Conservation (phyloP, 2,329 filamentous ascomycete species). For the Fusarium verrucosum region DNA sequence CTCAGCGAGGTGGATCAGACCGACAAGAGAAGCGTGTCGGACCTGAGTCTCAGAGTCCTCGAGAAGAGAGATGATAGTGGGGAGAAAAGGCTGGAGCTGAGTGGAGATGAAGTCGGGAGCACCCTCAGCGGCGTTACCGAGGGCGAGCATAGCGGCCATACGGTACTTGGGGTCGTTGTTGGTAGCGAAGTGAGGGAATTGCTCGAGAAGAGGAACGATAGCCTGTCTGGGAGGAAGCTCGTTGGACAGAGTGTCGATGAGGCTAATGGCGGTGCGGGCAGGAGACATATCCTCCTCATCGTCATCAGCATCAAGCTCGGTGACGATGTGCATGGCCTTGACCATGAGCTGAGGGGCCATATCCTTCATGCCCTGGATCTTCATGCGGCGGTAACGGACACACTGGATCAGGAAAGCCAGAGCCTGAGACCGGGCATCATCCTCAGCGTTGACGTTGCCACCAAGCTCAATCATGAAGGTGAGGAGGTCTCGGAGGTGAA, state of each 20-base stretch:
- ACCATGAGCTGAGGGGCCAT: slow-evolving; percentile 87
- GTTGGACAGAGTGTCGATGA: slow-evolving; percentile 88
- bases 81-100: slow-evolving; percentile 86
- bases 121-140: slow-evolving; percentile 95
- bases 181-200: slow-evolving; percentile 82
- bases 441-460: slow-evolving; percentile 77
- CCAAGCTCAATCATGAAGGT: slow-evolving; percentile 93
- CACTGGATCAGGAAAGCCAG: slow-evolving; percentile 94
- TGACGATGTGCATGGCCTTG: slow-evolving; percentile 87
- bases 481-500: slow-evolving; percentile 88
- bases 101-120: slow-evolving; percentile 97
- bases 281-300: slow-evolving; percentile 83
- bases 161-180: slow-evolving; percentile 80
- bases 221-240: slow-evolving; percentile 93
- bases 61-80: slow-evolving; percentile 82
- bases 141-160: slow-evolving; percentile 88
- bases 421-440: slow-evolving; percentile 88
- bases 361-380: slow-evolving; percentile 86
- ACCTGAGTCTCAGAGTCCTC: slow-evolving; percentile 86
- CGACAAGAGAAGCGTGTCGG: slow-evolving; percentile 85
- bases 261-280: slow-evolving; percentile 81
- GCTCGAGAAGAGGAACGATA: slow-evolving; percentile 88
- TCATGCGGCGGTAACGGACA: slow-evolving; percentile 91
- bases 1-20: slow-evolving; percentile 89
- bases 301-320: slow-evolving; percentile 83